Base-by-base conservation (phyloP, 176 grass and related monocot genomes). In the Cenchrus americanus region DNA sequence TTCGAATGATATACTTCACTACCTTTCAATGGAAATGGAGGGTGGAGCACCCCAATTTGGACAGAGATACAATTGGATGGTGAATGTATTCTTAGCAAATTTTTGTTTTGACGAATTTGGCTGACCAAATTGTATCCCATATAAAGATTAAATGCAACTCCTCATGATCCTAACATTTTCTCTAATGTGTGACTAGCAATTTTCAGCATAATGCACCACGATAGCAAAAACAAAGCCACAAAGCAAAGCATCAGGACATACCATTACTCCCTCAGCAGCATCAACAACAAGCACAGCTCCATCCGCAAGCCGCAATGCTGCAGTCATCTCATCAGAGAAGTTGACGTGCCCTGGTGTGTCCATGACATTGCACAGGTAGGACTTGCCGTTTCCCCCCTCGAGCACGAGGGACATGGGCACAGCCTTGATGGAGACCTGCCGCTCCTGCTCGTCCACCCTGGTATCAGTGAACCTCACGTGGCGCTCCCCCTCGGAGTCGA, bases 281-380 rank as follows among this genome's bases (percentile, higher is more conserved):
- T 99, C 96, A 17, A 99, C 91, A 58, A 99, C 81, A 62, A 99
- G 80, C 65, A 96, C 96, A 70, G 89, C 93, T 40, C 96, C 96
- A 85, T 99, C 96, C 0, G 91, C 93, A 40, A 99, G 91, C 37
- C 91, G 74, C 73, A 99, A 81, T 0, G 96, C 93, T 0, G 96
- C 96, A 11, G 91, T 99, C 96, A 99, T 96, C 88, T 99, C 96
- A 62, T 99, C 96, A 0, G 96, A 99, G 84, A 99, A 99, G 85
- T 99, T 96, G 78, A 96, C 96, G 62, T 99, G 96, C 3, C 96
- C 93, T 0, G 93, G 96, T 3, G 93, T 94, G 86, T 99, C 96
- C 93, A 99, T 99, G 83, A 99, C 96, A 70, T 96, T 99, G 80
- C 96, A 99, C 24, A 99, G 83, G 79, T 99, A 99, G 1, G 93